Base-by-base conservation (phyloP, 345 rosid genomes). In the Lepidium sativum region DNA sequence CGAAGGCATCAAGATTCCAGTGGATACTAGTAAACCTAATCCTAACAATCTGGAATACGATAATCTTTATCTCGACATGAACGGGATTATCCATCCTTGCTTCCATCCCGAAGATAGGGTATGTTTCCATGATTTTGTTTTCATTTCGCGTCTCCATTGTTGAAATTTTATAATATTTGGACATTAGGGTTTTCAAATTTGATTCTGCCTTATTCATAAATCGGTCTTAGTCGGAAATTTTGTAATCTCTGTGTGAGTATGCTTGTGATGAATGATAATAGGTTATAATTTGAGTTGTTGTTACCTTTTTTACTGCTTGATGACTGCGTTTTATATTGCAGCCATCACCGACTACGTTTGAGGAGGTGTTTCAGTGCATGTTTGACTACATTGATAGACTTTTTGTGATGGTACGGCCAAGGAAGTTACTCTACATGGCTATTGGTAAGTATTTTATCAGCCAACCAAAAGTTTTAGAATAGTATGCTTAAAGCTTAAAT, bases 31-130 rank as follows among this genome's bases (percentile, higher is more conserved):
- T 68, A 82, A 77, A 68, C 85, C 89, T 54, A 91, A 91, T 45
- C 99, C 99, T 16, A 95, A 95, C 80, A 60, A 73, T 15, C 50
- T 91, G 15, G 97, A 91, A 63, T 95, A 73, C 53, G 99, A 95
- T 72, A 91, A 95, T 73, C 81, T 95, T 15, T 95, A 91, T 74
- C 97, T 95, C 72, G 99, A 95, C 47, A 95, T 91, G 99, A 95
- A 95, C 64, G 96, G 96, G 77, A 95, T 95, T 70, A 88, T 95
- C 32, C 99, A 95, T 41, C 99, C 99, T 37, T 95, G 99, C 79
- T 95, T 95, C 58, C 99, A 95, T 32, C 99, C 99, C 3, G 97
- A 95, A 72, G 97, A 95, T 70, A 81, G 87, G 74, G 99, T 94
- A 83, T 16, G 75, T 47, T 38, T 20, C 6, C 16, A 33, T 13